Base-by-base conservation (phyloP, 306 rosid genomes). In the Dalbergia oliveri region DNA sequence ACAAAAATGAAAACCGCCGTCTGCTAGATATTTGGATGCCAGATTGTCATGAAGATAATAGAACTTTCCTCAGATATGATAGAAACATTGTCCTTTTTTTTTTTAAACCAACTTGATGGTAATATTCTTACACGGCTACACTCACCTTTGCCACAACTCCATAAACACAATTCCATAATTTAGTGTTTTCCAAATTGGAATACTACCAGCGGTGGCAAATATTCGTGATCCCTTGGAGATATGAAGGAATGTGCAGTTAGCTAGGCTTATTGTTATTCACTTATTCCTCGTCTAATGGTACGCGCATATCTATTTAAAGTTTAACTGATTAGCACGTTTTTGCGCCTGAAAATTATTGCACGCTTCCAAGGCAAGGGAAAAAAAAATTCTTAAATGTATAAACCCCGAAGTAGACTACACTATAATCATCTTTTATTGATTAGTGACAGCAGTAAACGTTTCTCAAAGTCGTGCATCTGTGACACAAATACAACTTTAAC, bases 51-150 rank as follows among this genome's bases (percentile, higher is more conserved):
- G 47, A 58, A 44, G 61, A 78, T 41, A 41, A 67, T 9, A 43
- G 14, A 56, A 78, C 75, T n/a, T 78, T 11, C 73, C 33, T 66
- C 7, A 37, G 21, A 34, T 16, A 35, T 63, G 11, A 43, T 65
- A 21, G 9, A 66, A 66, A 66, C 37, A 64, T 3, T 53, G 23
- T 35, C 53, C 33, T 15, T 45, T 63, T 62, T 33, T 62, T 33
- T 56, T 60, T 57, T 26, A 44, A 68, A 68, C 45, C 4, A 15
- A 43, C 44, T 68, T 26, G 69, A 21, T 57, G 69, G 60, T 44
- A 68, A 78, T 78, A 68, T 67, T 78, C 75, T n/a, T n/a, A n/a
- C n/a, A n/a, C n/a, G n/a, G n/a, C 11, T 61, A 66, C 13, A 18
- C 3, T 68, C 60, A 26, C 54, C n/a, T 65, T 18, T 21, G 41